Percentiles rank a stretch among this genome's conserved stretches.
These are phyloP conservation scores for Fraxinus velutina DNA, from an alignment of 305 asterid species.

Conservation along the genomic window DNA sequence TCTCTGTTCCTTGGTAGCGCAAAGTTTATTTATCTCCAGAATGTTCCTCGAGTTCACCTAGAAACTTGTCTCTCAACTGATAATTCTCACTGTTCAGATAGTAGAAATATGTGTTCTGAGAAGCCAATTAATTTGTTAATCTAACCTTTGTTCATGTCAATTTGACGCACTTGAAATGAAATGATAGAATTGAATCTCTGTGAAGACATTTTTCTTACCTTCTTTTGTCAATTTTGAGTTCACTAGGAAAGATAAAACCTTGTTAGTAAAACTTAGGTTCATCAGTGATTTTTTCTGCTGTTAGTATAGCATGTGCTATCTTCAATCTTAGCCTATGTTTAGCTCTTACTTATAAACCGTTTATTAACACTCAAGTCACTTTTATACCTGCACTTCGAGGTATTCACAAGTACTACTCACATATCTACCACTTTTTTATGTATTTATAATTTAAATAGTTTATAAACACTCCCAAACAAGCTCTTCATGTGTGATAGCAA, in stretches of 20 bases:
- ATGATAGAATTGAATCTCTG: not conserved
- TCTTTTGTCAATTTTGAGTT: not conserved
- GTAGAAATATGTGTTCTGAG: not conserved
- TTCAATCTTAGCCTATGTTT: not conserved
- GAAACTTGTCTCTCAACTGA: not conserved
- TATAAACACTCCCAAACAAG: not conserved
- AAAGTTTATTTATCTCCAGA: not conserved
- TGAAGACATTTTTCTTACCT: not conserved
- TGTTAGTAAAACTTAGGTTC: not conserved
- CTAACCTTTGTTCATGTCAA: not conserved
- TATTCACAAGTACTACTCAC: not conserved
- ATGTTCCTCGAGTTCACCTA: not conserved
- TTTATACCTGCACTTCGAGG: not conserved
- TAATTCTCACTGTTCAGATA: not conserved
- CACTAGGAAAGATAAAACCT: not conserved
- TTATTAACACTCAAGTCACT: not conserved
- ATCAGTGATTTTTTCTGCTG: not conserved
- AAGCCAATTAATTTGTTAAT: not conserved
- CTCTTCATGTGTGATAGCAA: not conserved
- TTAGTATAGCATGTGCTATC: not conserved
- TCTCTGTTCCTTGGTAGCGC: not conserved
- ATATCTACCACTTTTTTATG: not conserved
- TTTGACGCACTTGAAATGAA: not conserved
- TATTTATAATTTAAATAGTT: too few relatives aligned
- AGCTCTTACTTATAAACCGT: not conserved